These are phyloP conservation scores for Aphanomyces euteiches DNA, from an alignment of 352 stramenopile genomes.

Conservation along the genomic window DNA sequence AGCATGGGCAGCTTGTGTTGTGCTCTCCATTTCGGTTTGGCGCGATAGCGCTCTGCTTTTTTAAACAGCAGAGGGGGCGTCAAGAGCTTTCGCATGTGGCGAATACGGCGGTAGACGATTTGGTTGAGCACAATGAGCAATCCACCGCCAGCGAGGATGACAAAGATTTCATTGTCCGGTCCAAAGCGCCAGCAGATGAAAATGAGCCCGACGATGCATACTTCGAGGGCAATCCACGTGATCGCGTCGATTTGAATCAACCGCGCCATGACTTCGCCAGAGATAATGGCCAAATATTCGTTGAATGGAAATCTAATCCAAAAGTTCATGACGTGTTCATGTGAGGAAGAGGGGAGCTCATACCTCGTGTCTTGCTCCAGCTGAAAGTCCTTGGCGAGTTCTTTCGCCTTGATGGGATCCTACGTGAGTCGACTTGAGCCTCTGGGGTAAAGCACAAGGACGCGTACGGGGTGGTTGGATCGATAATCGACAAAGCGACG, in stretches of 20 bases:
- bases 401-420: slow-evolving; percentile 38
- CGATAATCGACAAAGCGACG: slow-evolving; percentile 63
- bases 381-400: slow-evolving; percentile 63
- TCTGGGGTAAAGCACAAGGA: not conserved
- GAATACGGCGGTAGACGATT: slow-evolving; percentile 45
- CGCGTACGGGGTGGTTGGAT: slow-evolving; percentile 53
- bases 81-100: slow-evolving; percentile 47
- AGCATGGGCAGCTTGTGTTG: slow-evolving; percentile 38
- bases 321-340: not conserved
- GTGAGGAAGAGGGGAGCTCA: not conserved
- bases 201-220: slow-evolving; percentile 48
- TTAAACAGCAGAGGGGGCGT: slow-evolving; percentile 53
- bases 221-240: slow-evolving; percentile 61
- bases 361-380: slow-evolving; percentile 41
- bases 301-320: slow-evolving; percentile 57
- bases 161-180: slow-evolving; percentile 39
- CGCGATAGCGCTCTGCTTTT: slow-evolving; percentile 55
- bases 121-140: slow-evolving; percentile 48
- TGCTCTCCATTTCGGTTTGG: slow-evolving; percentile 51
- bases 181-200: slow-evolving; percentile 46
- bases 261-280: slow-evolving; percentile 62
- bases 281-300: slow-evolving; percentile 74
- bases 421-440: not conserved
- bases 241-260: slow-evolving; percentile 69
- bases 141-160: slow-evolving; percentile 43